phyloP scores from a whole-genome alignment of 2,329 filamentous ascomycete species.

The Calonectria hawksworthii region DNA sequence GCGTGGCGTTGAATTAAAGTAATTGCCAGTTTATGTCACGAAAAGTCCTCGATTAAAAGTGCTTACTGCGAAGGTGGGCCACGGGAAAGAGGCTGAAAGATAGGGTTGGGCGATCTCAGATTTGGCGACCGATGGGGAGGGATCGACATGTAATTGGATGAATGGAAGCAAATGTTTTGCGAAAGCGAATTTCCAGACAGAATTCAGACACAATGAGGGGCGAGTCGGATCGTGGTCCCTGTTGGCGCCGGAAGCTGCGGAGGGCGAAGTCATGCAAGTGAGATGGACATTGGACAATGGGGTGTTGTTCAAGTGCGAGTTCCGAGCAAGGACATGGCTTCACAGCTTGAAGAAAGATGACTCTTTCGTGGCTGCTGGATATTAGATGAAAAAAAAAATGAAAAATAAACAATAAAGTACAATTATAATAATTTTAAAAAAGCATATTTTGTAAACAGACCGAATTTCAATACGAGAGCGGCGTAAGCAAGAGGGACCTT shows the following conservation, averaged over 20 bases:
- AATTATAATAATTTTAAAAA: not conserved
- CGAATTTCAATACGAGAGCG: not conserved
- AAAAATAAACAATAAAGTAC: not conserved
- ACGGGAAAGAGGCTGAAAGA: not conserved
- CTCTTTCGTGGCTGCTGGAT: not conserved
- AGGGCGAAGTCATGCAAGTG: constrained; percentile 20
- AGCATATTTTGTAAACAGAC: not conserved
- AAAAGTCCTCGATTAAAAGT: constrained; percentile 4
- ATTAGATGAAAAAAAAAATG: not conserved
- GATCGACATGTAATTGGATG: constrained; percentile 20
- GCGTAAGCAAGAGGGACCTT: not conserved
- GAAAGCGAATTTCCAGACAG: not conserved
- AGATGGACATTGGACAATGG: not conserved
- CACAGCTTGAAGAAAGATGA: not conserved
- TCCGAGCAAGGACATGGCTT: constrained; percentile 19
- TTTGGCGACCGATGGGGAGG: constrained; percentile 11
- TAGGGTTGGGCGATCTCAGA: constrained; percentile 21
- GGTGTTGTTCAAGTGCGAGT: constrained; percentile 18
- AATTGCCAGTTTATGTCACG: constrained; percentile 14
- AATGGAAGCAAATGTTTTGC: not conserved
- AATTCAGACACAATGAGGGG: not conserved
- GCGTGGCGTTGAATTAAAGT: constrained; percentile 34
- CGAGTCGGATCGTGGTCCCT: constrained; percentile 15
- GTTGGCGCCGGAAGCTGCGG: constrained; percentile 38
- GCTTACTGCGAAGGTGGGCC: constrained; percentile 4